Percentiles rank a stretch among this genome's conserved stretches.
Evolutionary conservation across 1,284 basidiomycete species (phyloP).

Genomic region (Irpex sp.): DNA sequence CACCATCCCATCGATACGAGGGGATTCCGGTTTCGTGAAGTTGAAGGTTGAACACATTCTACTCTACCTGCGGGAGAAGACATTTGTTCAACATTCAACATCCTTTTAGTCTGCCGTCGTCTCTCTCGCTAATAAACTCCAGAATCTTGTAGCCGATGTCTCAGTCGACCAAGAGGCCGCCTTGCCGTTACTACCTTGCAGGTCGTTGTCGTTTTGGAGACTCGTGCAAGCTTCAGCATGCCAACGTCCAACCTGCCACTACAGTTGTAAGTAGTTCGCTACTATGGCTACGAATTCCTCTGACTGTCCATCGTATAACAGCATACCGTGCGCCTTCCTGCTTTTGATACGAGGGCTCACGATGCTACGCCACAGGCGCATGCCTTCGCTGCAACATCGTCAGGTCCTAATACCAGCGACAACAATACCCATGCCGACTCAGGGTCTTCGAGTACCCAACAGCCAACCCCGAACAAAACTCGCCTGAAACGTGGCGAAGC

Average conservation of each 20-base stretch:
- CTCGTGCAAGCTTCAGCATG: neutral
- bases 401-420: neutral
- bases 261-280: neutral
- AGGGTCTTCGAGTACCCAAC: neutral
- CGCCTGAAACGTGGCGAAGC: neutral
- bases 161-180: neutral
- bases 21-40: neutral
- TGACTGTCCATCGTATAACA: neutral
- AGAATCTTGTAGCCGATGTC: too few relatives aligned
- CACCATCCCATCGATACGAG: neutral
- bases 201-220: neutral
- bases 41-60: neutral
- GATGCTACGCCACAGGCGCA: too few relatives aligned
- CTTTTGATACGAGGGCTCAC: too few relatives aligned
- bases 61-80: neutral
- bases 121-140: neutral
- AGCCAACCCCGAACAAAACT: neutral
- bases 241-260: neutral
- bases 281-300: neutral
- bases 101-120: neutral
- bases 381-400: neutral
- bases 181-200: neutral
- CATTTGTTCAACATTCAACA: neutral
- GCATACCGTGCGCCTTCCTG: too few relatives aligned
- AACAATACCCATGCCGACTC: neutral